These are phyloP conservation scores for Aspergillus sergii DNA, from an alignment of 2,329 filamentous ascomycete species.

Conservation along the genomic window DNA sequence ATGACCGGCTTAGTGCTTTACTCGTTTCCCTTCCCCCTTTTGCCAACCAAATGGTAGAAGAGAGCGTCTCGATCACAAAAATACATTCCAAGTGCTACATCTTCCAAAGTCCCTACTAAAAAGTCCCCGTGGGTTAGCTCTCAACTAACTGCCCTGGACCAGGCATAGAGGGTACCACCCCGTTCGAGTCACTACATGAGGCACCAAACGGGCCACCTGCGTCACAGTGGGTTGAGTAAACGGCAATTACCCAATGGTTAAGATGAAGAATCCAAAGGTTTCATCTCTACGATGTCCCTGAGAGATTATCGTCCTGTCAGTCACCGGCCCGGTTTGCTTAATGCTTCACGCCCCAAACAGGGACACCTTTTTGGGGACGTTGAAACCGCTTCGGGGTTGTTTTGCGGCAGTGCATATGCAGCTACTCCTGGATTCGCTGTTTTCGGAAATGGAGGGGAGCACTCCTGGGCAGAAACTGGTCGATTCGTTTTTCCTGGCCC, in stretches of 20 bases:
- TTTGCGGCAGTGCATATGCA: constrained; percentile 16
- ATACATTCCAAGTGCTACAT: constrained; percentile 2
- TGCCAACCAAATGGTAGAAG: not conserved
- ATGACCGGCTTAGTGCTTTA: not conserved
- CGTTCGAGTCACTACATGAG: constrained; percentile 5
- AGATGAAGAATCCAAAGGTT: constrained; percentile 8
- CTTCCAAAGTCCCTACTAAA: not conserved
- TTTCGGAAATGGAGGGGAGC: constrained; percentile 6
- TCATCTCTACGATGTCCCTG: constrained; percentile 2
- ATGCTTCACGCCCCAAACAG: not conserved
- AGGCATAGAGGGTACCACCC: constrained; percentile 1
- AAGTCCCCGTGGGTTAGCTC: not conserved
- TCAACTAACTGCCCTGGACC: constrained; percentile 2
- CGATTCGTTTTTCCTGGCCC: constrained; percentile 6
- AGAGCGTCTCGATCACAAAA: not conserved
- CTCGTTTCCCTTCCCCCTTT: not conserved
- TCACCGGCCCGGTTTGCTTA: constrained; percentile 2
- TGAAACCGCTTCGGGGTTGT: constrained; percentile 5
- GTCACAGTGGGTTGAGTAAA: not conserved
- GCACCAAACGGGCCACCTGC: constrained; percentile 3
- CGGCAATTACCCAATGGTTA: not conserved
- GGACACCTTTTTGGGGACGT: not conserved
- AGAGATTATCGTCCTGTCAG: not conserved
- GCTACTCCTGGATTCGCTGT: constrained; percentile 6
- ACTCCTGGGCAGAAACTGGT: not conserved